Conservation (phyloP, 768 basidiomycete genomes). For the Panaeolus cyanescens region DNA sequence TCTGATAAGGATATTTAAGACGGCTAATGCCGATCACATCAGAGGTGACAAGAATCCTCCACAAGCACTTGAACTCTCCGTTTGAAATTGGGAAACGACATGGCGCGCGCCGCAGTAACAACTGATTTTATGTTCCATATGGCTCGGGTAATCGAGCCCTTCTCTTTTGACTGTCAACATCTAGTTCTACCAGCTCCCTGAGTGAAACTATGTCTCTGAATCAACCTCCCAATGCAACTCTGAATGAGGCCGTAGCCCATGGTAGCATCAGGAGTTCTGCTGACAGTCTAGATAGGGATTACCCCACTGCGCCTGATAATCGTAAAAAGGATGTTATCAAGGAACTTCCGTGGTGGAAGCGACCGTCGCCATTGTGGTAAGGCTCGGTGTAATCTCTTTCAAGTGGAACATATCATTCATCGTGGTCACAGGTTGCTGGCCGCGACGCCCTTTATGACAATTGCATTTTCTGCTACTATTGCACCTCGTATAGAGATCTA, state of each 20-base stretch:
- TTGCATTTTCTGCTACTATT: constrained; percentile 56
- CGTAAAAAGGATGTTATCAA: neutral
- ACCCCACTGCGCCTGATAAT: neutral
- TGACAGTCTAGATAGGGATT: neutral
- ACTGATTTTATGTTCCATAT: too few relatives aligned
- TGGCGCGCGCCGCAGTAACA: too few relatives aligned
- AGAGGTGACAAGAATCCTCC: neutral
- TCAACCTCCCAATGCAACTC: neutral
- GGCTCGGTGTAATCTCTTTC: constrained; percentile 19
- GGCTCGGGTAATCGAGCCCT: neutral
- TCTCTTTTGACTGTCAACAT: neutral
- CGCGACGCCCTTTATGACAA: constrained; percentile 52
- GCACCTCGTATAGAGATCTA: constrained; percentile 77
- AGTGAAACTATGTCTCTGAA: neutral
- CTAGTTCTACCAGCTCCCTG: neutral
- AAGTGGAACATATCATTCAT: constrained; percentile 2
- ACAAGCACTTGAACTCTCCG: neutral
- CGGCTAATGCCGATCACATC: neutral
- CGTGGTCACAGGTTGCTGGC: constrained; percentile 53
- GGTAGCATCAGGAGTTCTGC: too few relatives aligned
- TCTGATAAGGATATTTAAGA: neutral
- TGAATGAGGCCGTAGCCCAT: neutral
- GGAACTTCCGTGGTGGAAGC: constrained; percentile 70
- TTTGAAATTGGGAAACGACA: too few relatives aligned
- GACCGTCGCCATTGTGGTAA: constrained; percentile 74